A percentile compares a stretch with the other conserved stretches of the same genome.
Conservation (phyloP, 164 flowering plant species). For the Nymphaea thermarum region DNA sequence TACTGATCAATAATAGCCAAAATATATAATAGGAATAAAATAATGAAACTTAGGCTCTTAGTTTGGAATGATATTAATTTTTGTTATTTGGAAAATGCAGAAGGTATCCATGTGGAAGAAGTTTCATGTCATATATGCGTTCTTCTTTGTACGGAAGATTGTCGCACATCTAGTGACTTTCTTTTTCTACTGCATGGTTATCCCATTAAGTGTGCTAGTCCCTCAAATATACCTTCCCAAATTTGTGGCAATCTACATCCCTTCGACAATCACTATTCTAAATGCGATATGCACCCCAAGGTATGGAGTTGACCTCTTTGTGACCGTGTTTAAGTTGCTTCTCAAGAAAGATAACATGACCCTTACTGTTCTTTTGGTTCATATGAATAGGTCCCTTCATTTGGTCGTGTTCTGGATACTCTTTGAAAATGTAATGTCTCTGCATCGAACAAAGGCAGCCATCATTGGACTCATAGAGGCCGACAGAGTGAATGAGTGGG, state of each 20-base stretch:
- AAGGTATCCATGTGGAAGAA: slow-evolving; percentile 56
- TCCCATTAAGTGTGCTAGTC: slow-evolving; percentile 41
- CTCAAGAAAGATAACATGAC: not conserved
- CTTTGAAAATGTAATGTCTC: slow-evolving; percentile 79
- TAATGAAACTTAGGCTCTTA: too few relatives aligned
- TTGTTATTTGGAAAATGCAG: slow-evolving; percentile 25
- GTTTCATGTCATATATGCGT: slow-evolving; percentile 45
- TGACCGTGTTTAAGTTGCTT: not conserved
- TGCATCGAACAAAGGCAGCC: slow-evolving; percentile 57
- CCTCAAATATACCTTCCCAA: slow-evolving; percentile 51
- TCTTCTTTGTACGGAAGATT: slow-evolving; percentile 72
- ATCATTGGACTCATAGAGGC: slow-evolving; percentile 62
- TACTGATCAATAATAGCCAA: too few relatives aligned
- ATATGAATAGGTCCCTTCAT: slow-evolving; percentile 44
- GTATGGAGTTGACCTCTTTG: slow-evolving; percentile 11
- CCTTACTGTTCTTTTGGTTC: not conserved
- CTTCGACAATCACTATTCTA: slow-evolving; percentile 50
- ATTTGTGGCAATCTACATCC: slow-evolving; percentile 43
- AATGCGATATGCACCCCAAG: slow-evolving; percentile 52
- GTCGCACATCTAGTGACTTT: slow-evolving; percentile 54
- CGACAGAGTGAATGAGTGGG: slow-evolving; percentile 62
- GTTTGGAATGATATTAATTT: not conserved
- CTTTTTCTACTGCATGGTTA: slow-evolving; percentile 58
- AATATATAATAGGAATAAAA: too few relatives aligned
- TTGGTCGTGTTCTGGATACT: slow-evolving; percentile 61